Percentiles rank a stretch among this genome's conserved stretches.
phyloP scores from a whole-genome alignment of 768 basidiomycete genomes.

The Crepidotus variabilis region DNA sequence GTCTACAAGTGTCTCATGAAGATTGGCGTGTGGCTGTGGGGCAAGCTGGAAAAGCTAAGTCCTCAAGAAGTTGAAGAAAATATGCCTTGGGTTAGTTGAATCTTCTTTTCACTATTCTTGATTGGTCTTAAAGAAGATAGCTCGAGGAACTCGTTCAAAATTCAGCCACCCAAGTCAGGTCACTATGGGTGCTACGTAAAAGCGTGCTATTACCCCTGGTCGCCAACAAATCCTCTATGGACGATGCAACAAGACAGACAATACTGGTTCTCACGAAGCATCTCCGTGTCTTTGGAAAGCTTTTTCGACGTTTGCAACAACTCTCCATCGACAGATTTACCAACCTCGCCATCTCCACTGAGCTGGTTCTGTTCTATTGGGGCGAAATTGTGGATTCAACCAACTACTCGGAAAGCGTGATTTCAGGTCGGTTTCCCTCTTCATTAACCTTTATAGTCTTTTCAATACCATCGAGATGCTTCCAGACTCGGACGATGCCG shows the following conservation, averaged over 20 bases:
- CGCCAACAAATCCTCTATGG: constrained; percentile 29
- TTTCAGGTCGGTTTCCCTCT: constrained; percentile 44
- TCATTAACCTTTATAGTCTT: background rate
- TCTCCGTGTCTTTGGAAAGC: constrained; percentile 71
- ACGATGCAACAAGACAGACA: constrained; percentile 34
- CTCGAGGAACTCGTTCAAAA: constrained; percentile 57
- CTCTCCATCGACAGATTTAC: constrained; percentile 57
- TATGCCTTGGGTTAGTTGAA: constrained; percentile 46
- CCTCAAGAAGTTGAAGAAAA: constrained; percentile 41
- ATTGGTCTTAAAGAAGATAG: constrained; percentile 30
- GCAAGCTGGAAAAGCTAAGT: constrained; percentile 37
- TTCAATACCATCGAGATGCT: background rate
- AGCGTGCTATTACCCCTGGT: constrained; percentile 43
- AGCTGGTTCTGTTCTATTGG: constrained; percentile 80
- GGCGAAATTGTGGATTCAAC: constrained; percentile 73
- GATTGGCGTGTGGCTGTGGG: constrained; percentile 72
- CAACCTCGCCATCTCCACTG: constrained; percentile 55
- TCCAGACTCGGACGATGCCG: constrained; percentile 58
- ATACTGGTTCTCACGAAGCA: constrained; percentile 65
- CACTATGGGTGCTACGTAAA: constrained; percentile 56
- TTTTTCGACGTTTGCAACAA: constrained; percentile 74
- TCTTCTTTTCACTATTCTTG: constrained; percentile 5
- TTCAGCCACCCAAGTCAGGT: constrained; percentile 53
- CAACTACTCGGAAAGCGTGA: constrained; percentile 42
- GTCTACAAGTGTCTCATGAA: constrained; percentile 74